Base-by-base conservation (phyloP, 495 filamentous ascomycete genomes). In the Pyronema domesticum region DNA sequence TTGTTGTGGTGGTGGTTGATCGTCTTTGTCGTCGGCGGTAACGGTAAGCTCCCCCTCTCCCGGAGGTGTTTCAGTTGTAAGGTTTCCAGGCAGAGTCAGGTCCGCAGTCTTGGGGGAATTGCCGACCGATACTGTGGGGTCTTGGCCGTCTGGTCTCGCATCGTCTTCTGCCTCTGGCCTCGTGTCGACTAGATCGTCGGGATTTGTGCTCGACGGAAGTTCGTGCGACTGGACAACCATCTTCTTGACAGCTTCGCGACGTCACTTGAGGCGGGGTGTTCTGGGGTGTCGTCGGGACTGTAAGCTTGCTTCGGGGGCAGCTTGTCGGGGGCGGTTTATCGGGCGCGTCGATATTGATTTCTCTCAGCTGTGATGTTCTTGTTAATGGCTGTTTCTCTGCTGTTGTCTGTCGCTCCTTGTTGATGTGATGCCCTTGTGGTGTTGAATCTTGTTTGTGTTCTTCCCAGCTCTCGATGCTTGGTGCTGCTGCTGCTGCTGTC, bases 1-100 rank as follows among this genome's bases (percentile, higher is more conserved):
- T 30, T 30, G 23, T 30, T 30, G 23, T 30, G 23, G 23, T 11
- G 54, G 23, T 13, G 60, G 52, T 23, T 56, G 50, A 10, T 61
- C 57, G 54, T 60, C 9, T 3, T 47, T 7, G 11, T 13, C 11
- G 11, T 13, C 11, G 39, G 11, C 15, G 39, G 11, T 17, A 42
- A 42, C 39, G 11, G 39, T 42, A 47, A 15, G 14, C 45, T 10
- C n/a, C 23, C 23, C n/a, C 23, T 47, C 18, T 19, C 10, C 10
- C 33, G 48, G 48, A 35, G 17, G 3, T 14, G 13, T 23, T 14
- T 17, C 11, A 34, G 13, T 8, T 37, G 11, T 3, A 17, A 47
- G 45, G 13, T 51, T 18, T 13, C n/a, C 30, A n/a, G 48, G 34
- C 17, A 17, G 17, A 10, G 17, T 5, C 19, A 18, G 34, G 11